Evolutionary conservation across 345 rosid genomes (phyloP).

Genomic region (Aquilaria malaccensis): DNA sequence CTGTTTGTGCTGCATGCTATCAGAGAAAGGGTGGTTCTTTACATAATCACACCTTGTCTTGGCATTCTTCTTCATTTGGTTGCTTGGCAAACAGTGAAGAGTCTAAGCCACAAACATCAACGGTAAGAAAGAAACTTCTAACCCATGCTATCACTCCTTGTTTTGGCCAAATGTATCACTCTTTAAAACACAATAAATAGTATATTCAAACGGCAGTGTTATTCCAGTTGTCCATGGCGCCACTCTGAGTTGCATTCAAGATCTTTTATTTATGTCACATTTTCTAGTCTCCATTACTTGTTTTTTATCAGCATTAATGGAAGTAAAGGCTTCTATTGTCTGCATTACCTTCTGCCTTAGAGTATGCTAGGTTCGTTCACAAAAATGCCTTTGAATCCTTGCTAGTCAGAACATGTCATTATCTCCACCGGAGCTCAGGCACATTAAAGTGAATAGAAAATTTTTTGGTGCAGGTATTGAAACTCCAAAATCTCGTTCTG

Average conservation of each 20-base stretch:
- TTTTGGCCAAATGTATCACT: not conserved
- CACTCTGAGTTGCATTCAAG: not conserved
- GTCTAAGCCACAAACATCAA: not conserved
- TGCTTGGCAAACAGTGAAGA: slow-evolving; percentile 1
- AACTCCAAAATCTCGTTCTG: slow-evolving; percentile 24
- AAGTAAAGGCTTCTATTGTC: too few relatives aligned
- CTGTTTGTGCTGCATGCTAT: slow-evolving; percentile 39
- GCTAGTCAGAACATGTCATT: not conserved
- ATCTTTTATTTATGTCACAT: not conserved
- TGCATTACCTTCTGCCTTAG: too few relatives aligned
- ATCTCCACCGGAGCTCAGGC: not conserved
- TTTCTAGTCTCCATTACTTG: not conserved
- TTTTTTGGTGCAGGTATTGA: slow-evolving; percentile 17
- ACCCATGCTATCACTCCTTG: not conserved
- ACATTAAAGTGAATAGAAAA: not conserved
- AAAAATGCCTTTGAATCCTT: too few relatives aligned
- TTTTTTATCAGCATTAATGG: not conserved
- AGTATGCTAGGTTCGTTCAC: too few relatives aligned
- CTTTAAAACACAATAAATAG: not conserved
- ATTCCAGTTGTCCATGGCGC: not conserved
- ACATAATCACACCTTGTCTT: slow-evolving; percentile 22
- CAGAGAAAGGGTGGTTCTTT: slow-evolving; percentile 11
- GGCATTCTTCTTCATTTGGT: slow-evolving; percentile 11
- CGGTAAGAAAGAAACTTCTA: not conserved
- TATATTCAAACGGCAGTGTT: not conserved